Evolutionary conservation across 163 green algal genomes (phyloP).

Genomic region (Chloromonas sp.): DNA sequence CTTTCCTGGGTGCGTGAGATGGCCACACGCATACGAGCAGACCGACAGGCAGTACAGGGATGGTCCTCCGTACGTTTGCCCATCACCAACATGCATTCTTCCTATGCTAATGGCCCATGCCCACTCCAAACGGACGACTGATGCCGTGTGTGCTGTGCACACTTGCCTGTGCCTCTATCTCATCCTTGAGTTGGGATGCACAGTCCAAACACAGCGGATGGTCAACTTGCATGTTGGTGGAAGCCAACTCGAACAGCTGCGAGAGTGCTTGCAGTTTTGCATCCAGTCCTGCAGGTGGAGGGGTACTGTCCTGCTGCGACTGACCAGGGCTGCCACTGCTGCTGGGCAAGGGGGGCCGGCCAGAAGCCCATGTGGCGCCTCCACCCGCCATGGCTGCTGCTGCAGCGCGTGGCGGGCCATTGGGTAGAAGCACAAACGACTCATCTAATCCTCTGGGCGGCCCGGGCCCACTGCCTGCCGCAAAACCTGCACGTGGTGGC

Average conservation of each 20-base stretch:
- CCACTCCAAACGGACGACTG: neutral
- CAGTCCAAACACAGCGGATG: constrained; percentile 85
- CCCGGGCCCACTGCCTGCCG: neutral
- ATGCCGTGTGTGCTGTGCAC: neutral
- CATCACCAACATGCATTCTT: too few relatives aligned
- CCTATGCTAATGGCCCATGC: too few relatives aligned
- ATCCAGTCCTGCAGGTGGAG: constrained; percentile 38
- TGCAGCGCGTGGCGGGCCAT: constrained; percentile 10
- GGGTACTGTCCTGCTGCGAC: neutral
- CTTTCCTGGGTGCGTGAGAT: neutral
- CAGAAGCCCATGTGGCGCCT: neutral
- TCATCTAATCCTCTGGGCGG: neutral
- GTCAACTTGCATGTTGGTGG: constrained; percentile 59
- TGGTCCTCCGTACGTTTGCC: too few relatives aligned
- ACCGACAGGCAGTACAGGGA: too few relatives aligned
- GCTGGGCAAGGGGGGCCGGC: neutral
- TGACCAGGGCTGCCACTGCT: neutral
- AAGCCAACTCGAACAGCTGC: constrained; percentile 64
- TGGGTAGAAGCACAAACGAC: neutral
- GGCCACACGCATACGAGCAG: neutral
- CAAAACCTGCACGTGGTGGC: too few relatives aligned
- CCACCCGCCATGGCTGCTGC: constrained; percentile 7
- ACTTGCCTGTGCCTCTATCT: constrained; percentile 61
- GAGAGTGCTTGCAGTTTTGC: constrained; percentile 53
- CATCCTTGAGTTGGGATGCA: constrained; percentile 54